Conservation (phyloP, 768 basidiomycete species). For the Arthromyces matolae region DNA sequence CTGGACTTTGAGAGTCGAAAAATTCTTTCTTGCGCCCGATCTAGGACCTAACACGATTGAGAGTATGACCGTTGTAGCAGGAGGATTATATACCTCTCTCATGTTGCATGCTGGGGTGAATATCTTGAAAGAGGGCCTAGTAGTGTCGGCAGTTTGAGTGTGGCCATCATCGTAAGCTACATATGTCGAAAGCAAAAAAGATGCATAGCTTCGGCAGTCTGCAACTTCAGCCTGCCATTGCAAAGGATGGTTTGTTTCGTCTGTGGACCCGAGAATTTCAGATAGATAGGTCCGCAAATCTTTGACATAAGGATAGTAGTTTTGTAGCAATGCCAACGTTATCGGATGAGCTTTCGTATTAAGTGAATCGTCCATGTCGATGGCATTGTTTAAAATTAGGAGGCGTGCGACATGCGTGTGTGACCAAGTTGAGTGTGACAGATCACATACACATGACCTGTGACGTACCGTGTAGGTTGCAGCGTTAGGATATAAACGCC, state of each 20-base stretch:
- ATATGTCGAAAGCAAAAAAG: constrained; percentile 43
- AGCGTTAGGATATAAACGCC: too few relatives aligned
- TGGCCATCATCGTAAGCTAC: constrained; percentile 33
- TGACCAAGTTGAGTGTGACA: not conserved
- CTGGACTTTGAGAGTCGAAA: constrained; percentile 31
- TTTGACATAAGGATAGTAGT: constrained; percentile 42
- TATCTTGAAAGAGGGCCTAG: constrained; percentile 22
- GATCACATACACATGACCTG: constrained; percentile 13
- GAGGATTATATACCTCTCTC: constrained; percentile 40
- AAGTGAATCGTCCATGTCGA: not conserved
- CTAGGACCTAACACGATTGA: constrained; percentile 45
- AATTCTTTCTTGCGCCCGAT: constrained; percentile 55
- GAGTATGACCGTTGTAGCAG: not conserved
- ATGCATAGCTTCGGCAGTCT: constrained; percentile 25
- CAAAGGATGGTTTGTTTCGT: constrained; percentile 3
- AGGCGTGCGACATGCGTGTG: too few relatives aligned
- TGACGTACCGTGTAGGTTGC: too few relatives aligned
- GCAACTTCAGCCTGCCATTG: constrained; percentile 19
- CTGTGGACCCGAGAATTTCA: constrained; percentile 27
- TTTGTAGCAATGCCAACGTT: constrained; percentile 32
- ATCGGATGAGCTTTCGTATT: constrained; percentile 2
- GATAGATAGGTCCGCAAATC: constrained; percentile 36
- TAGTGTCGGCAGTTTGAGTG: constrained; percentile 2
- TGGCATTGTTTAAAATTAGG: too few relatives aligned
- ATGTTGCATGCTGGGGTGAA: constrained; percentile 45